Percentiles rank a stretch among this genome's conserved stretches.
These are phyloP conservation scores for Gliomastix tumulicola DNA, from an alignment of 2,329 filamentous ascomycete genomes.

Conservation along the genomic window DNA sequence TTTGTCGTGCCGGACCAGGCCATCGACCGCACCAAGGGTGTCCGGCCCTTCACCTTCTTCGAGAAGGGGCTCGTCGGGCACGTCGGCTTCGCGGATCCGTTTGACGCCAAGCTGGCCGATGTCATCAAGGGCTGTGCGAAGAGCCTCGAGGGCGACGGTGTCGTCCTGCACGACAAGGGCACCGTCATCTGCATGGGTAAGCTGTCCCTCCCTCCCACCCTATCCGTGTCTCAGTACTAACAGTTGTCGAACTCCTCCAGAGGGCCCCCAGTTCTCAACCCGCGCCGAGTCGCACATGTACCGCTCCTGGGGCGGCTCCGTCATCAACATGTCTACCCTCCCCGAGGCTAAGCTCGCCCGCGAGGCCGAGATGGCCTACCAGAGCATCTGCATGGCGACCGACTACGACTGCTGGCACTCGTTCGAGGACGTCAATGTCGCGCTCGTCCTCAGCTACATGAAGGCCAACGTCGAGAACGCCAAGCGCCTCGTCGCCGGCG, in stretches of 20 bases:
- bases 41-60: constrained; percentile 94
- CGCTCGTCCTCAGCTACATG: constrained; percentile 98
- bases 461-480: constrained; percentile 87
- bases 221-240: background rate
- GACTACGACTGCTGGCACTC: constrained; percentile 99
- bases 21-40: constrained; percentile 94
- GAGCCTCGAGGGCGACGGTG: constrained; percentile 73
- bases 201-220: constrained; percentile 13
- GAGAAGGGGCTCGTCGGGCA: constrained; percentile 87
- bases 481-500: constrained; percentile 73
- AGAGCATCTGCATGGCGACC: constrained; percentile 99
- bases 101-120: constrained; percentile 70
- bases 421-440: constrained; percentile 78
- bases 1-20: constrained; percentile 95
- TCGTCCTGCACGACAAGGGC: constrained; percentile 76
- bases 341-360: constrained; percentile 94
- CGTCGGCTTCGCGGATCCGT: constrained; percentile 92
- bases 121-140: constrained; percentile 72
- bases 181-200: constrained; percentile 86
- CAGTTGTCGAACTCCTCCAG: constrained; percentile 31
- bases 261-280: constrained; percentile 97
- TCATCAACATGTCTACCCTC: constrained; percentile 97
- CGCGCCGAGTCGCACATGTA: constrained; percentile 95
- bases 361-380: constrained; percentile 93
- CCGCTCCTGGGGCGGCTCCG: constrained; percentile 83